Evolutionary conservation across 345 rosid genomes (phyloP), one percentile per base, ranked within the genome.

Genomic region (Eucalyptus rudis): DNA sequence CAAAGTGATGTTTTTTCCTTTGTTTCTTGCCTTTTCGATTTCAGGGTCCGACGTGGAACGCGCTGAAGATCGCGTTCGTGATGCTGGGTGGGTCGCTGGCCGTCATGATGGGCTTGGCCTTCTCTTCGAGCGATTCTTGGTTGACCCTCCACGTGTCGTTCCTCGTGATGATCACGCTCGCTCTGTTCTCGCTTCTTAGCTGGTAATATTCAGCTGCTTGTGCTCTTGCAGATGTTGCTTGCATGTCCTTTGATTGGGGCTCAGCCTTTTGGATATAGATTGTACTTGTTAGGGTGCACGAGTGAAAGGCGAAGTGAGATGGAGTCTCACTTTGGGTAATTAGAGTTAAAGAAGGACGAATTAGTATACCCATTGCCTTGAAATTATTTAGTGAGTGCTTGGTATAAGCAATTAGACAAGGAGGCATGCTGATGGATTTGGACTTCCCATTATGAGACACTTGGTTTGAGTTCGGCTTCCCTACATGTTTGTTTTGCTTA

Each of bases 31-130:
- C 6, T 16, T 36, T 31, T 44, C 44, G 49, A 86, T 64, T 91
- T 89, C 94, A 97, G 99, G 97, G 90, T 58, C 96, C 98, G 31
- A 97, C 99, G 87, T 96, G 98, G 99, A 96, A 91, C 92, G 90
- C 96, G 2, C 89, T 97, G 49, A 97, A 93, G 93, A 94, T 95
- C 27, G 92, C 98, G 90, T 96, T 97, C 91, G 87, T 95, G 86
- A 87, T 96, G 92, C 91, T 96, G 91, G 99, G 96, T 90, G 85
- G 93, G 87, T 93, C 92, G 88, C 97, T 97, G 43, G 92, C 95
- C 89, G 90, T 95, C 87, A 96, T 97, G 97, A 93, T 96, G 88
- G 95, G 97, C 36, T 84, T 97, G 80, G 98, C 99, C 71, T 95
- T 96, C 95, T 93, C 98, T 43, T 93, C 97, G 20, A 94, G 95